Percentiles rank a stretch among this genome's conserved stretches.
Conservation (phyloP, 305 asterid genomes). For the Fraxinus latifolia region DNA sequence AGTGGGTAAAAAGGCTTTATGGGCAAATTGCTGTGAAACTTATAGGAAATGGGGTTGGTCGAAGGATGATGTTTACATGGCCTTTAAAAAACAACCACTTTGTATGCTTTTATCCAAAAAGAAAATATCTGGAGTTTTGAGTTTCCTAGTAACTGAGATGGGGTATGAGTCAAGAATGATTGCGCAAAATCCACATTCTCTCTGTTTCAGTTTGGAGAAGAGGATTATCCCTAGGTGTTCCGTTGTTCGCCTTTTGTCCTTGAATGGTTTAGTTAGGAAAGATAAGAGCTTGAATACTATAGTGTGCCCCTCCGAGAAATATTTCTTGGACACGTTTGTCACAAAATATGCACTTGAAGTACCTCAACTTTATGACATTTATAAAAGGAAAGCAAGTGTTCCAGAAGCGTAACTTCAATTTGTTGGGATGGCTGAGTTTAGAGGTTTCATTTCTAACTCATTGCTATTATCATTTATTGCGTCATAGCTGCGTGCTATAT, state of each 20-base stretch:
- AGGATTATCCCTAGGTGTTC: slow-evolving; percentile 34
- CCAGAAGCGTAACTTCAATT: not conserved
- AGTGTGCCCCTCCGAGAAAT: slow-evolving; percentile 11
- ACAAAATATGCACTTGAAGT: slow-evolving; percentile 4
- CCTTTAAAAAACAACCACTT: slow-evolving; percentile 29
- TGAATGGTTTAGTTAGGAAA: slow-evolving; percentile 19
- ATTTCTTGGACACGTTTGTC: slow-evolving; percentile 25
- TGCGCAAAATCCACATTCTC: not conserved
- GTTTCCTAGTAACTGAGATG: slow-evolving; percentile 27
- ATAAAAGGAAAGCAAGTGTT: not conserved
- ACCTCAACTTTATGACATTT: slow-evolving; percentile 20
- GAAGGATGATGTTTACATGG: slow-evolving; percentile 21
- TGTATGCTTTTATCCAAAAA: slow-evolving; percentile 30
- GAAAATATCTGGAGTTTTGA: slow-evolving; percentile 28
- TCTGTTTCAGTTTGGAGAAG: slow-evolving; percentile 25
- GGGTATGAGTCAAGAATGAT: slow-evolving; percentile 21
- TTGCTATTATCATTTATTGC: not conserved
- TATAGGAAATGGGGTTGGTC: slow-evolving; percentile 37
- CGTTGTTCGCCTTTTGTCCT: slow-evolving; percentile 21
- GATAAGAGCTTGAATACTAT: slow-evolving; percentile 1
- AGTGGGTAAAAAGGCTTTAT: not conserved
- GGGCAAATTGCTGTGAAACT: slow-evolving; percentile 24
- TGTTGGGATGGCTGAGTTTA: not conserved
- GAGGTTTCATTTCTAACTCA: slow-evolving; percentile 17
- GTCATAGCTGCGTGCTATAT: not conserved